Evolutionary conservation across 2,329 filamentous ascomycete genomes (phyloP), one percentile per base, ranked within the genome.

Genomic region (Fonsecaea monophora): DNA sequence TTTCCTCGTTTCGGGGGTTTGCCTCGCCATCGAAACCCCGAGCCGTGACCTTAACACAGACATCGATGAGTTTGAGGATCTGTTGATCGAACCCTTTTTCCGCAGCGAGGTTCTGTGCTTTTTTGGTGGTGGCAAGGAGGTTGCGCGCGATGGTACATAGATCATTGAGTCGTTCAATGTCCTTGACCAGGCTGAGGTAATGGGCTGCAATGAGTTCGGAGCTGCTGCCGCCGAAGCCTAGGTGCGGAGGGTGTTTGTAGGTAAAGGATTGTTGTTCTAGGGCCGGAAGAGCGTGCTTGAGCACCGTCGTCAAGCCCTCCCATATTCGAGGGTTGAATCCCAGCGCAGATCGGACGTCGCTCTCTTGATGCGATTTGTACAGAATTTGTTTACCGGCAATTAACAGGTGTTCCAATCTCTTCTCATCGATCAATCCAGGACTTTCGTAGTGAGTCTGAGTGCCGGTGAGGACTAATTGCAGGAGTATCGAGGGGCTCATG

Each of bases 1-100:
- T 85, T 71, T 88, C 86, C 75, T 89, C 86, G 65, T 88, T 86
- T 61, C 84, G 81, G 4, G 84, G 83, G 65, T 86, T 85, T 56
- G 81, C 79, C 73, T 88, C 86, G 37, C 87, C 87, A 75, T 89
- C 87, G 68, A 87, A 90, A 0, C 87, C 87, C 70, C 87, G 78
- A 8, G 87, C 87, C 0, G 87, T 89, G 12, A 89, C 87, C 59
- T 86, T 81, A 10, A 90, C 86, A 73, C 87, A 89, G 56, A 87
- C 85, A 73, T 88, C 87, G 69, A 89, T 84, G 54, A 90, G 75
- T 45, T 84, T 83, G 69, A 89, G 81, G 35, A 89, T 82, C 68
- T 87, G 83, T 74, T 87, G 84, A 72, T 89, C 87, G 62, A 89
- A 85, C 2, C 84, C 80, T 55, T 83, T 82, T 62, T 86, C 83